Base-by-base conservation (phyloP, 2,329 filamentous ascomycete genomes). In the Penicillium brevicompactum region DNA sequence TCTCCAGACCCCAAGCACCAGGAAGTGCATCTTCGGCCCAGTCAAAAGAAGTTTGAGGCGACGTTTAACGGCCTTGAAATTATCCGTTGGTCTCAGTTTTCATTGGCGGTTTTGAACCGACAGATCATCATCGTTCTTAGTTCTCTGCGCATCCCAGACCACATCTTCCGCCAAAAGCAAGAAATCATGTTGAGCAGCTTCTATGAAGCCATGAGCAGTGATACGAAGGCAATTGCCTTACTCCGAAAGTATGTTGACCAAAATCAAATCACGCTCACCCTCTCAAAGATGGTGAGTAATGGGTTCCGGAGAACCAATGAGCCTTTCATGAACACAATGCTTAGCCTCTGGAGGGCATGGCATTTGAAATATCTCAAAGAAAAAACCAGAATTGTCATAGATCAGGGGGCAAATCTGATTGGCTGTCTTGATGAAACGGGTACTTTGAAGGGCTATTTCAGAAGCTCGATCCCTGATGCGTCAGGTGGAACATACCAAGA, bases 121-220 rank as follows among this genome's bases (percentile, higher is more conserved):
- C 94, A 99, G 70, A 86, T 92, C 1, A 97, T 99, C 53, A 80
- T 87, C 1, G 88, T 97, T n/a, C 77, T 99, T 0, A 90, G 89
- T 13, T 80, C 85, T 4, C 83, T 97, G 0, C 91, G 91, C 0
- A 87, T 97, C 1, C 76, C 82, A 0, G 85, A 87, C 48, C 42
- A 74, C 0, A 80, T 88, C 0, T 96, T 99, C 63, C 70, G 86
- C 18, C 66, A 76, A 0, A 88, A 93, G 67, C 81, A 95, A 49
- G 75, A 82, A 13, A 72, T 80, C 1, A 91, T 95, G 75, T 76
- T 97, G 5, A 70, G 72, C 0, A 83, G 84, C 27, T 87, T 96
- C 44, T 80, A 91, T 51, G 72, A 77, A 37, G 90, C 92, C 0
- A 89, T 95, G 83, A 75, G 73, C 1, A 81, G 90, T 51, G 82